Conservation (phyloP, 2,329 filamentous ascomycete genomes). For the Verruconis gallopava region DNA sequence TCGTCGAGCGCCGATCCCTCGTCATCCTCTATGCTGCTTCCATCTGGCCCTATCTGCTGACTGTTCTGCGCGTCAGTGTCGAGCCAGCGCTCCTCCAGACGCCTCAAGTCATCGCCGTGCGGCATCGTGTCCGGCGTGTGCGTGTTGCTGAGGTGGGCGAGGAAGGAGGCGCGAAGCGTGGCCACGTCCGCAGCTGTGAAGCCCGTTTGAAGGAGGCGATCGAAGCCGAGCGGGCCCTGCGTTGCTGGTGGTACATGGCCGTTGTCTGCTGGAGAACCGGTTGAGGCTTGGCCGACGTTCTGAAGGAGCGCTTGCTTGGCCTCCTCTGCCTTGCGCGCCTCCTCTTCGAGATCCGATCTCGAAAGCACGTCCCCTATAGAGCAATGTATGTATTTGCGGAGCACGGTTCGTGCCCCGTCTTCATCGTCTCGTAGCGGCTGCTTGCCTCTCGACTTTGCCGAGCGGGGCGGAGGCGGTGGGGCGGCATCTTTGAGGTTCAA, state of each 20-base stretch:
- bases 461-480: slow-evolving; percentile 28
- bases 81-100: slow-evolving; percentile 83
- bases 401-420: neutral
- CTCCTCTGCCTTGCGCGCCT: slow-evolving; percentile 36
- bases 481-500: slow-evolving; percentile 38
- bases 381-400: slow-evolving; percentile 65
- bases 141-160: slow-evolving; percentile 66
- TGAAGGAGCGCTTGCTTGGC: slow-evolving; percentile 26
- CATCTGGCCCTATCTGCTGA: slow-evolving; percentile 25
- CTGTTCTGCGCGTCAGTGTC: slow-evolving; percentile 44
- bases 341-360: slow-evolving; percentile 52
- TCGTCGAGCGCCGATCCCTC: slow-evolving; percentile 60
- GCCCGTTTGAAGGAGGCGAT: slow-evolving; percentile 66
- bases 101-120: slow-evolving; percentile 57
- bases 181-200: slow-evolving; percentile 77
- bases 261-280: neutral
- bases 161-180: slow-evolving; percentile 75
- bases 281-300: neutral
- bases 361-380: slow-evolving; percentile 71
- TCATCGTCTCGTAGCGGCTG: slow-evolving; percentile 27
- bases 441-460: slow-evolving; percentile 36
- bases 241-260: neutral
- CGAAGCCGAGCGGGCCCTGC: slow-evolving; percentile 60
- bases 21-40: slow-evolving; percentile 29
- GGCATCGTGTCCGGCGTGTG: slow-evolving; percentile 87